phyloP scores from a whole-genome alignment of 2,329 filamentous ascomycete species.

The Hypoxylon sp. region DNA sequence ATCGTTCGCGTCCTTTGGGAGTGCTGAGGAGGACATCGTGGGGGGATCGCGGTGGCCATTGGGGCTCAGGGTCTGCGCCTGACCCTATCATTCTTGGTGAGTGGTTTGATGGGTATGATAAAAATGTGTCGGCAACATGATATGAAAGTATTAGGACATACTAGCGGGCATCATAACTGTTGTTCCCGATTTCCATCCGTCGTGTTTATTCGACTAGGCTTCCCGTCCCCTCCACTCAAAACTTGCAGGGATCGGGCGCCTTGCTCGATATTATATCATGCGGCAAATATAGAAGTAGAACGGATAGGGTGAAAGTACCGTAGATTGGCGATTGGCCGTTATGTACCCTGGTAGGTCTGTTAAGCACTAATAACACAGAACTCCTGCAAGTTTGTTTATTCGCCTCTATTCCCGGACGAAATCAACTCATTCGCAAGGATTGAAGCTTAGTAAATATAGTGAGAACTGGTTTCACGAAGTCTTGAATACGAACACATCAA shows the following conservation, averaged over 20 bases:
- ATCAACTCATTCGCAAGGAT: conserved; percentile 7
- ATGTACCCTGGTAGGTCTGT: neutral
- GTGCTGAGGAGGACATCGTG: conserved; percentile 76
- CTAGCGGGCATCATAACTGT: conserved; percentile 47
- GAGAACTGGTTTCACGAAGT: conserved; percentile 9
- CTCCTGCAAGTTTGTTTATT: neutral
- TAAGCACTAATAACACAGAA: conserved; percentile 4
- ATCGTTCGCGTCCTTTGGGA: conserved; percentile 83
- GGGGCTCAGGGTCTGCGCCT: conserved; percentile 61
- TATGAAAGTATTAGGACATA: conserved; percentile 39
- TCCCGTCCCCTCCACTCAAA: conserved; percentile 38
- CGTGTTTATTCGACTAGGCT: conserved; percentile 23
- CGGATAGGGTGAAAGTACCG: conserved; percentile 18
- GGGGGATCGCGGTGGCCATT: conserved; percentile 78
- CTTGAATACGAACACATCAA: conserved; percentile 8
- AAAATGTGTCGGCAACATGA: conserved; percentile 12
- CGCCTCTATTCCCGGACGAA: neutral
- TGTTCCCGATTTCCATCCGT: conserved; percentile 34
- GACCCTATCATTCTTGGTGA: conserved; percentile 46
- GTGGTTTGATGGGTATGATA: conserved; percentile 33
- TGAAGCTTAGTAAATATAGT: conserved; percentile 10
- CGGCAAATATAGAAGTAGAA: conserved; percentile 33
- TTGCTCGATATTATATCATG: conserved; percentile 37
- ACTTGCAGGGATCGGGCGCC: conserved; percentile 41
- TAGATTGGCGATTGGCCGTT: conserved; percentile 12